Evolutionary conservation across 163 green algal genomes (phyloP), one percentile per base, ranked within the genome.

Genomic region (Chloroidium sp.): DNA sequence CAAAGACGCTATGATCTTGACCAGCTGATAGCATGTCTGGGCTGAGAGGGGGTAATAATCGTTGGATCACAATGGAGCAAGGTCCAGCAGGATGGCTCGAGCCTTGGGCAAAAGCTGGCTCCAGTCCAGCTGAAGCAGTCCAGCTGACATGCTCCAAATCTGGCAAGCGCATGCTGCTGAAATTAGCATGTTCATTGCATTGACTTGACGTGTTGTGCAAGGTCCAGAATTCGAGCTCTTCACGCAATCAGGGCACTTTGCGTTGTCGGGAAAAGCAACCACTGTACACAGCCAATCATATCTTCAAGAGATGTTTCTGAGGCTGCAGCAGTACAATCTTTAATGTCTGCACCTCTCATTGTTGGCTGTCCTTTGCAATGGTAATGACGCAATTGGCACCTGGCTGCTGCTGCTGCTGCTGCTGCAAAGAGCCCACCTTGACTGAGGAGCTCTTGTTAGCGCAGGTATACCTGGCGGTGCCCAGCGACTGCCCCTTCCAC

Each of bases 391-490:
- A 36, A 36, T 36, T 36, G 36, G 36, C 36, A 36, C 36, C 36
- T 36, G 36, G 36, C 36, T 36, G 36, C 36, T 36, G 36, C 36
- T 36, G 36, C 36, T 36, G 36, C 36, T 36, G 36, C 36, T 36
- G 36, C 36, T 36, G 36, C 36, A 36, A 36, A 36, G 36, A 36
- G 36, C 36, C 36, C 36, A 36, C 36, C 36, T 36, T 36, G 36
- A 36, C 36, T 36, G 36, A 36, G 36, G 36, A 36, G 36, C 36
- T 36, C 36, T 36, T 36, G 36, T 10, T 77, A 10, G n/a, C 75
- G 62, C 82, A 88, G 84, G 79, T 97, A 10, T 98, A 94, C 85
- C 84, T 98, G 79, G 95, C 95, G 0, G 84, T 93, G 61, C 87
- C 91, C 10, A 91, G 91, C 82, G 84, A 87, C 75, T 97, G 91